phyloP scores from a whole-genome alignment of 768 basidiomycete species.

The Serendipita sp. region DNA sequence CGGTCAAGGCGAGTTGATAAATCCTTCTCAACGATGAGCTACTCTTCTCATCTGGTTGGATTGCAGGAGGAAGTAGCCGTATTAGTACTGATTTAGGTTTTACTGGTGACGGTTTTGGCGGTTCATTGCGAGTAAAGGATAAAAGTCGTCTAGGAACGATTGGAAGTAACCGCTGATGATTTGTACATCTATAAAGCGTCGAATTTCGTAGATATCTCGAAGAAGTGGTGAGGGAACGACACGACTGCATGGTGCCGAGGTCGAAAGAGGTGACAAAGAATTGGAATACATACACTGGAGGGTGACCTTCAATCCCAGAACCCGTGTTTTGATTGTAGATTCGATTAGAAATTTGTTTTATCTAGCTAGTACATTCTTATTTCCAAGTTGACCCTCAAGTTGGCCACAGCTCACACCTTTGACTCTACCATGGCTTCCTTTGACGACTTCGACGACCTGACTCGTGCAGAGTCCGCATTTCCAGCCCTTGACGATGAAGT shows the following conservation, averaged over 20 bases:
- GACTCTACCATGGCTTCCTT: not conserved
- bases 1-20: slow-evolving; percentile 61
- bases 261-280: not conserved
- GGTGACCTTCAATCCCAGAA: not conserved
- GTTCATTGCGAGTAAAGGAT: slow-evolving; percentile 3
- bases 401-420: not conserved
- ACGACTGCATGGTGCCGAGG: not conserved
- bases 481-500: slow-evolving; percentile 54
- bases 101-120: not conserved
- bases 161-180: slow-evolving; percentile 3
- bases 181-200: not conserved
- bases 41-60: slow-evolving; percentile 25
- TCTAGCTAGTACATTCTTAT: not conserved
- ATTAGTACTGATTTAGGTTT: slow-evolving; percentile 13
- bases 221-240: not conserved
- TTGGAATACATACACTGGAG: not conserved
- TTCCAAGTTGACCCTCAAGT: not conserved
- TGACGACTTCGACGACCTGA: slow-evolving; percentile 58
- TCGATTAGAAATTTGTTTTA: not conserved
- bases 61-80: slow-evolving; percentile 18
- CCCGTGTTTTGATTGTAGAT: no score
- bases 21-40: slow-evolving; percentile 61
- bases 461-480: slow-evolving; percentile 65
- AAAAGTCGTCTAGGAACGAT: not conserved
- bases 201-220: not conserved